Evolutionary conservation across 129 eudicot species (phyloP).

Genomic region (sunflower (Helianthus annuus)): HanXRQr2.0-SUNRISE NC_035436.2:12579327-12579826

Average conservation of each 20-base stretch:
- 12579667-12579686: slow-evolving; percentile 89
- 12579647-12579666: slow-evolving; percentile 83
- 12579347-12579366: slow-evolving; percentile 81
- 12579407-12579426: slow-evolving; percentile 86
- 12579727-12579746: too few relatives aligned
- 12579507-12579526: slow-evolving; percentile 49
- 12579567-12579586: slow-evolving; percentile 12
- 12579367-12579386: slow-evolving; percentile 64
- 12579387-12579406: slow-evolving; percentile 60
- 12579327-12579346: slow-evolving; percentile 61
- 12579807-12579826: too few relatives aligned
- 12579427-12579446: slow-evolving; percentile 78
- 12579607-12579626: slow-evolving; percentile 75
- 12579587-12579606: slow-evolving; percentile 53
- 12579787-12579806: too few relatives aligned
- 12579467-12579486: slow-evolving; percentile 28
- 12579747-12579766: too few relatives aligned
- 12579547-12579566: slow-evolving; percentile 21
- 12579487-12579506: too few relatives aligned
- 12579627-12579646: slow-evolving; percentile 79
- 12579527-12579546: slow-evolving; percentile 27
- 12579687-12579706: too few relatives aligned
- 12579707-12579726: too few relatives aligned
- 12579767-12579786: too few relatives aligned
- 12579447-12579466: slow-evolving; percentile 47